Base-by-base conservation (phyloP, 306 rosid species). In the Quillaja saponaria region DNA sequence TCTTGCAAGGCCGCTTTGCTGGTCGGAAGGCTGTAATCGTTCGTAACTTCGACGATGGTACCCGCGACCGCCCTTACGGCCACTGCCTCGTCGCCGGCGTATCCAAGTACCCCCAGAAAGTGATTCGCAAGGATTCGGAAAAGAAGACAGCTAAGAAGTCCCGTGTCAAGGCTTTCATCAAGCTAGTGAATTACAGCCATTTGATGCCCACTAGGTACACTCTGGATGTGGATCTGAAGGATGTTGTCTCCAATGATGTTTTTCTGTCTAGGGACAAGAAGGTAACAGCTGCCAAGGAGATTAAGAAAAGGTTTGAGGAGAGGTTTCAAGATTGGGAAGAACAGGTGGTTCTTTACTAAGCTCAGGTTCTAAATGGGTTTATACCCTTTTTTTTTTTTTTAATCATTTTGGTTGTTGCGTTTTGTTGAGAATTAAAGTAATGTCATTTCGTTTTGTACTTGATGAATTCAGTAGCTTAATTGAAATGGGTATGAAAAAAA, bases 201-300 rank as follows among this genome's bases (percentile, higher is more conserved):
- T n/a, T 72, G 33, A 72, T 72, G 72, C 77, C 77, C 20, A 73
- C 78, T 12, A 52, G 72, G 50, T 73, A 73, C 45, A 65, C 78
- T 49, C 74, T 69, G n/a, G 74, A 69, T 39, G 74, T 69, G 34
- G 74, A 69, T 41, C 67, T 69, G n/a, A 69, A 69, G 58, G 74
- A 69, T 3, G 59, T 69, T 1, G 66, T 69, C n/a, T n/a, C 67
- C 0, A 1, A 7, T 3, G 74, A 69, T 59, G 46, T 49, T 0
- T 42, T 69, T 45, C 74, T 49, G 20, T 69, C 74, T 0, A 51
- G 34, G 53, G 74, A 69, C 56, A 69, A 49, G 44, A 69, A 59
- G 45, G 67, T 69, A 6, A 20, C 66, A 3, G 66, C 74, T 3
- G 51, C 67, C 5, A 69, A 69, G 35, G 74, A 69, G 67, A 69